Base-by-base conservation (phyloP, 2,329 filamentous ascomycete species). In the Exophiala dermatitidis region DNA sequence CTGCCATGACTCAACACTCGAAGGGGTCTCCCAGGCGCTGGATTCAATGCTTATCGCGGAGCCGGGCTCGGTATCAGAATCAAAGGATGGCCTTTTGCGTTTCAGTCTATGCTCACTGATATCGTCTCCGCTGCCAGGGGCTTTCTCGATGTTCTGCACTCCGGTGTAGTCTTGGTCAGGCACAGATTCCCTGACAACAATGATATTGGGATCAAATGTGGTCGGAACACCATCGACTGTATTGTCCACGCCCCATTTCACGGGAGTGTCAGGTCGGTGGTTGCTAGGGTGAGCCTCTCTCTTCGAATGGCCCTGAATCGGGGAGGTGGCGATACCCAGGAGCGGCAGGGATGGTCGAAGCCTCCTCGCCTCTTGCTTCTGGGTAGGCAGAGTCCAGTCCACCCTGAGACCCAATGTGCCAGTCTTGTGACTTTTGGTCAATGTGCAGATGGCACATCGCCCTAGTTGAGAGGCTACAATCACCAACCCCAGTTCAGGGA, bases 401-500 rank as follows among this genome's bases (percentile, higher is more conserved):
- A 82, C 63, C n/a, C 78, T 71, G 58, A 82, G 77, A 0, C 75
- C 71, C 54, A 75, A 57, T 5, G 55, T 51, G 50, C 66, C 67
- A 12, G 65, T 66, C 10, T 64, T 58, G 43, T 63, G 53, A 34
- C 66, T 63, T 56, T 67, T 63, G 2, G 77, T 80, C 19, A 83
- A 68, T 0, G 74, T 69, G 44, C 83, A 72, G 1, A 84, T 67
- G 3, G 74, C 75, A 19, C 74, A 78, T 3, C 78, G 74, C 3
- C 81, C 81, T 50, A 77, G 75, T 44, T 82, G 80, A 1, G 76
- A 77, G 0, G 74, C 82, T 2, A 80, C 69, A 29, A 83, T 66
- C 30, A 84, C 74, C 43, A 83, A 67, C 2, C 80, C 80, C 3
- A 83, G 69, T 36, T 81, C 76, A 0, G 80, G 78, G 10, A 85